Evolutionary conservation across 768 basidiomycete genomes (phyloP).

Genomic region (Scleroderma citrinum): DNA sequence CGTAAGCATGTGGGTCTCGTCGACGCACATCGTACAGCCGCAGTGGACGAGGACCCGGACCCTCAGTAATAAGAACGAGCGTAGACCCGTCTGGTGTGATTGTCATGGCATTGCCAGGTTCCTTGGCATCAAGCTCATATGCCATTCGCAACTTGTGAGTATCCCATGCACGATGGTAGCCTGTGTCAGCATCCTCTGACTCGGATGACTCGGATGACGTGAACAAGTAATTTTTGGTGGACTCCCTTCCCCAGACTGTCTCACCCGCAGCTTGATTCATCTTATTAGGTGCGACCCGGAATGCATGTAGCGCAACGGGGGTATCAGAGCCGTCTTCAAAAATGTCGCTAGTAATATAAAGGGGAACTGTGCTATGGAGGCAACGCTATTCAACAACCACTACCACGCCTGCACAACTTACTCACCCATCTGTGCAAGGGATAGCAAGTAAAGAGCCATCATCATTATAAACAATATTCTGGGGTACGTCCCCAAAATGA

Average conservation of each 20-base stretch:
- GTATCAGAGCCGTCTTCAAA: conserved; percentile 13
- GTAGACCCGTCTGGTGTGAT: conserved; percentile 39
- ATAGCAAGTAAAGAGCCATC: conserved; percentile 35
- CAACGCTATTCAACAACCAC: neutral
- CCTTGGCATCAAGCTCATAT: conserved; percentile 38
- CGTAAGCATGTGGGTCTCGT: conserved; percentile 20
- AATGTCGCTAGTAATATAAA: conserved; percentile 18
- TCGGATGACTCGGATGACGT: conserved; percentile 48
- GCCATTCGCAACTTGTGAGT: conserved; percentile 14
- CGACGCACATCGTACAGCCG: conserved; percentile 49
- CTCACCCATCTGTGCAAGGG: conserved; percentile 25
- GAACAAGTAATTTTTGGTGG: conserved; percentile 39
- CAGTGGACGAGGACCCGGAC: conserved; percentile 29
- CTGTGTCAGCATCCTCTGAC: conserved; percentile 17
- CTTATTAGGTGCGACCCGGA: conserved; percentile 12
- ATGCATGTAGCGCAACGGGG: conserved; percentile 9
- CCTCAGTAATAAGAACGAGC: conserved; percentile 29
- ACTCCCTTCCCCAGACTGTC: conserved; percentile 46
- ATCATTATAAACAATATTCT: conserved; percentile 43
- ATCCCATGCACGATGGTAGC: conserved; percentile 51
- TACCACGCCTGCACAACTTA: neutral
- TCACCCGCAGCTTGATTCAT: conserved; percentile 35
- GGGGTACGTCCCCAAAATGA: conserved; percentile 26
- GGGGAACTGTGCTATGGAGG: conserved; percentile 15
- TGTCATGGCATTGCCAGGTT: conserved; percentile 49